These are phyloP conservation scores for Gillenia trifoliata DNA, from an alignment of 306 rosid genomes.

Conservation along the genomic window DNA sequence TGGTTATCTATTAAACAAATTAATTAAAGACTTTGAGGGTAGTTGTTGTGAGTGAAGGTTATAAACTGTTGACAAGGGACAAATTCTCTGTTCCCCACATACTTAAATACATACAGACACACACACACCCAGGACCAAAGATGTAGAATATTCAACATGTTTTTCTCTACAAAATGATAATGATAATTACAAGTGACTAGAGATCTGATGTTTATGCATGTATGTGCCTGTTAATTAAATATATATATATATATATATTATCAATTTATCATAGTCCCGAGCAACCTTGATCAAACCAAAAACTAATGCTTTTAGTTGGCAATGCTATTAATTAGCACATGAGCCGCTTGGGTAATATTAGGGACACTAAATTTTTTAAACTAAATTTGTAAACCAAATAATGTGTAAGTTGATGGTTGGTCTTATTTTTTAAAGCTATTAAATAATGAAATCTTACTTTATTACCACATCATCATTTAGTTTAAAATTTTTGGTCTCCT, in stretches of 20 bases:
- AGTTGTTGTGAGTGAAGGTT: conserved; percentile 32
- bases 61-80: conserved; percentile 20
- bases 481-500: too few relatives aligned
- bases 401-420: too few relatives aligned
- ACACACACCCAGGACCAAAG: not conserved
- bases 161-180: not conserved
- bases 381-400: too few relatives aligned
- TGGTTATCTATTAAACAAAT: conserved; percentile 10
- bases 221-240: not conserved
- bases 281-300: not conserved
- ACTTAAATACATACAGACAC: not conserved
- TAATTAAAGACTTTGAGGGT: conserved; percentile 11
- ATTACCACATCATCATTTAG: too few relatives aligned
- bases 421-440: too few relatives aligned
- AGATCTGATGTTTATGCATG: conserved; percentile 28
- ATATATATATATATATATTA: not conserved
- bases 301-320: conserved; percentile 17
- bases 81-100: not conserved
- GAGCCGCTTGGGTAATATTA: too few relatives aligned
- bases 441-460: too few relatives aligned
- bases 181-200: not conserved
- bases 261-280: conserved; percentile 6
- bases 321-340: not conserved
- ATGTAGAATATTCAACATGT: conserved; percentile 16
- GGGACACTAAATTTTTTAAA: too few relatives aligned